A percentile compares a stretch with the other conserved stretches of the same genome.
Evolutionary conservation across 306 rosid genomes (phyloP).

Genomic region (Sechiopsis laciniata): DNA sequence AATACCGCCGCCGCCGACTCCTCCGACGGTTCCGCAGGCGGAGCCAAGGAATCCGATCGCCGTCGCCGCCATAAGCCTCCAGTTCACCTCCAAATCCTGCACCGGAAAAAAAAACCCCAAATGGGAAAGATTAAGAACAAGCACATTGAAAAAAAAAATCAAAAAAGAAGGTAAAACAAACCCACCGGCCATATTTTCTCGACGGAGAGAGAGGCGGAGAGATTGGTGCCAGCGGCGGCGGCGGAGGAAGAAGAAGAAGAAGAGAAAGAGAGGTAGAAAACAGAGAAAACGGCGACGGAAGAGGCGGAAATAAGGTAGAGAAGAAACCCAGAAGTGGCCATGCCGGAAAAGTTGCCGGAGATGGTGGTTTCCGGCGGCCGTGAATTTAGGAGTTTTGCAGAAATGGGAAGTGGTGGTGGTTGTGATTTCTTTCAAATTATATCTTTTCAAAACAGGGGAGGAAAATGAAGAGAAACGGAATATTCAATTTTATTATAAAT

Average conservation of each 20-base stretch:
- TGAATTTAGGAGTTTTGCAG: neutral
- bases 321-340: slow-evolving; percentile 49
- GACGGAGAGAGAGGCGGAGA: neutral
- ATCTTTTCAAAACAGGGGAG: neutral
- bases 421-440: neutral
- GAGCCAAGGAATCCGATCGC: slow-evolving; percentile 81
- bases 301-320: slow-evolving; percentile 52
- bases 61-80: slow-evolving; percentile 67
- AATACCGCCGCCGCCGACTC: slow-evolving; percentile 95
- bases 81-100: slow-evolving; percentile 60
- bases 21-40: slow-evolving; percentile 92
- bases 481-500: slow-evolving; percentile 1
- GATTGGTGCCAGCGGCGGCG: neutral
- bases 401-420: neutral
- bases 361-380: neutral
- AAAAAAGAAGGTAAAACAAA: neutral
- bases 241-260: slow-evolving; percentile 14
- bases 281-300: slow-evolving; percentile 48
- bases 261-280: slow-evolving; percentile 31
- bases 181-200: slow-evolving; percentile 69
- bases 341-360: neutral
- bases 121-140: neutral
- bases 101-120: neutral
- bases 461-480: neutral
- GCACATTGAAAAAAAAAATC: neutral